Conservation (phyloP, 2,329 filamentous ascomycete species). For the Fusarium chlamydosporum region DNA sequence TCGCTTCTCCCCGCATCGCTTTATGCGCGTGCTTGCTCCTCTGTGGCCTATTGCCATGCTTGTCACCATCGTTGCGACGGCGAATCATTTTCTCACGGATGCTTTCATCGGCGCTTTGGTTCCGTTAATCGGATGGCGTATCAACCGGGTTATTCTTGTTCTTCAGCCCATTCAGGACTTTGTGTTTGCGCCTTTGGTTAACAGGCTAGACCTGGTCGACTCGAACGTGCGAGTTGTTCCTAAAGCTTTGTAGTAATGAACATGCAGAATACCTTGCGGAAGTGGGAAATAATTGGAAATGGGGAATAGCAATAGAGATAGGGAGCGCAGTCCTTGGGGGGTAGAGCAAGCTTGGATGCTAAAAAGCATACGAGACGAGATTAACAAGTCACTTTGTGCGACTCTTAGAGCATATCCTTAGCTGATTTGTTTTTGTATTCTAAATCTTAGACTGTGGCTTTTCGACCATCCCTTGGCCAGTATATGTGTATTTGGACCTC, state of each 20-base stretch:
- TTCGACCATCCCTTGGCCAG: too few species aligned
- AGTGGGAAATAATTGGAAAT: too few species aligned
- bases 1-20: slow-evolving; percentile 59
- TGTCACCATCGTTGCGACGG: slow-evolving; percentile 58
- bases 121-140: slow-evolving; percentile 55
- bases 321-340: too few species aligned
- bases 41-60: slow-evolving; percentile 62
- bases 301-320: too few species aligned
- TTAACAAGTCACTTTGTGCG: too few species aligned
- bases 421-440: too few species aligned
- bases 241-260: slow-evolving; percentile 30
- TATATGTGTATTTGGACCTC: too few species aligned
- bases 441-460: too few species aligned
- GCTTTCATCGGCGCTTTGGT: slow-evolving; percentile 55
- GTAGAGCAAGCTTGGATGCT: too few species aligned
- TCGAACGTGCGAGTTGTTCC: slow-evolving; percentile 31
- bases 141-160: slow-evolving; percentile 47
- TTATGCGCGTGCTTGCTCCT: slow-evolving; percentile 55
- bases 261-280: too few species aligned
- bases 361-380: too few species aligned
- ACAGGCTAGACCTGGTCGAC: slow-evolving; percentile 47
- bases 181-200: slow-evolving; percentile 47
- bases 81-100: slow-evolving; percentile 59
- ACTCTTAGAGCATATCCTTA: too few species aligned
- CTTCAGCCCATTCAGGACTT: slow-evolving; percentile 52